A percentile compares a stretch with the other conserved stretches of the same genome.
Evolutionary conservation across 257 asterid genomes (phyloP).

Genomic region (Solanum ossicruentum): DNA sequence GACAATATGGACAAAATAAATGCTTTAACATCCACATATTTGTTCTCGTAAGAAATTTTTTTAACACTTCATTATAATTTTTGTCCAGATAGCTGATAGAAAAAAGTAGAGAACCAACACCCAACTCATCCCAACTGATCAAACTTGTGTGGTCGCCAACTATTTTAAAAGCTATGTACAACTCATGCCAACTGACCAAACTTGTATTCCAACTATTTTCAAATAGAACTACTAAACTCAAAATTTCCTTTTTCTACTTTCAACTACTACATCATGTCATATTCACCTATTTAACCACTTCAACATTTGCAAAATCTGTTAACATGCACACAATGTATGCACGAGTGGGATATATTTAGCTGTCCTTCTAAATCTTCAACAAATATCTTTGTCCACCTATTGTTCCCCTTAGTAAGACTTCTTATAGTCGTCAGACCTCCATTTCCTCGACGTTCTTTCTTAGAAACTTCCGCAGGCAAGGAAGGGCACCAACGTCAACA

Average conservation of each 20-base stretch:
- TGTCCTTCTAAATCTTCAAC: neutral
- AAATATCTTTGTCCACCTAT: neutral
- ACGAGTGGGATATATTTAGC: neutral
- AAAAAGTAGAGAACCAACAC: neutral
- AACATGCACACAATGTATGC: too few relatives aligned
- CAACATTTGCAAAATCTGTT: too few relatives aligned
- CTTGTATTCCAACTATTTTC: neutral
- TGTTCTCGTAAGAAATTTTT: neutral
- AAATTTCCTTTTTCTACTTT: too few relatives aligned
- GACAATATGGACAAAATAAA: neutral
- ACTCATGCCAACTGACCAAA: neutral
- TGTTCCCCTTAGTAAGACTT: neutral
- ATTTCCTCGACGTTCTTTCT: neutral
- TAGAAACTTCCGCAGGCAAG: neutral
- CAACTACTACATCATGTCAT: too few relatives aligned
- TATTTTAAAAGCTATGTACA: neutral
- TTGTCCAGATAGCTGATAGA: neutral
- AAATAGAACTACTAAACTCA: too few relatives aligned
- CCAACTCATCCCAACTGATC: neutral
- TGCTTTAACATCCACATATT: neutral
- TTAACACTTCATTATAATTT: neutral
- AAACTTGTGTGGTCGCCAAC: neutral
- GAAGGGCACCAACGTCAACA: neutral
- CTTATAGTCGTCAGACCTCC: neutral
- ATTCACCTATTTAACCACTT: too few relatives aligned